Percentiles rank a stretch among this genome's conserved stretches.
These are phyloP conservation scores for Prosopis cineraria DNA, from an alignment of 306 rosid species.

Conservation along the genomic window DNA sequence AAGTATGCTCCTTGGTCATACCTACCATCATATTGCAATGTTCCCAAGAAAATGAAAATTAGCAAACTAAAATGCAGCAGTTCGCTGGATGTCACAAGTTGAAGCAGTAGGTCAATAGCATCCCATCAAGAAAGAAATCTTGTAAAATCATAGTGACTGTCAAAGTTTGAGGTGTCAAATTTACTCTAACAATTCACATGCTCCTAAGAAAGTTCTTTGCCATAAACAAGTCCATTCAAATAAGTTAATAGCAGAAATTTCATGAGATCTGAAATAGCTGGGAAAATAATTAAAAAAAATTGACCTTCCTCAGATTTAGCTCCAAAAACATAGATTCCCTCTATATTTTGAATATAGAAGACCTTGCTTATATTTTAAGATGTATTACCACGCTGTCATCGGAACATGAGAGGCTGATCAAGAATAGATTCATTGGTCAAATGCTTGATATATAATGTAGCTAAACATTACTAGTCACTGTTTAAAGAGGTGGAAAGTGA, in stretches of 20 bases:
- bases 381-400: neutral
- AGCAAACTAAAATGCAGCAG: neutral
- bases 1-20: conserved; percentile 91
- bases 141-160: neutral
- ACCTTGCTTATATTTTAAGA: conserved; percentile 27
- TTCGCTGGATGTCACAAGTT: neutral
- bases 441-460: neutral
- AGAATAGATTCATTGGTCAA: neutral
- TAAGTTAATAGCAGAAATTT: neutral
- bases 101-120: conserved; percentile 6
- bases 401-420: neutral
- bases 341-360: neutral
- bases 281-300: neutral
- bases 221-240: conserved; percentile 6
- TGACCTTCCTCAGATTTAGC: neutral
- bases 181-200: conserved; percentile 9
- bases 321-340: neutral
- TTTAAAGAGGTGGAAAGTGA: neutral
- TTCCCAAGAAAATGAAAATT: conserved; percentile 13
- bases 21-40: conserved; percentile 50
- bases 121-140: conserved; percentile 6
- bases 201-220: neutral
- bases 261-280: neutral
- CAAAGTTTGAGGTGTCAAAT: conserved; percentile 16
- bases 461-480: neutral